Conservation (phyloP, 1,139 yeast species). For the Lizanozyma gosingica region DNA sequence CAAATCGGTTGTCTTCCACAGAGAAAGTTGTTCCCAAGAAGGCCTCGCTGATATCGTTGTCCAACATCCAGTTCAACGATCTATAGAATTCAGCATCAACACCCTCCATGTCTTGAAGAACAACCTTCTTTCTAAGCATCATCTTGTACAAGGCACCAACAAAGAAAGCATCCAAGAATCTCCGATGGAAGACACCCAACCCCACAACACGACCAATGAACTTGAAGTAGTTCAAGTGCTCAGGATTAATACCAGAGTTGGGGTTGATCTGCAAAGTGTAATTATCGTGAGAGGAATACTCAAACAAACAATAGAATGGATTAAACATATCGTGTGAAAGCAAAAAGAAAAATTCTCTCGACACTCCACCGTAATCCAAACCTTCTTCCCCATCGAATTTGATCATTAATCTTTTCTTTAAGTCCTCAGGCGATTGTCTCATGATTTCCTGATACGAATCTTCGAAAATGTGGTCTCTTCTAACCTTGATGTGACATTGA, state of each 20-base stretch:
- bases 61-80: constrained; percentile 91
- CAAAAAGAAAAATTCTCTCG: constrained; percentile 93
- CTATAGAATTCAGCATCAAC: constrained; percentile 95
- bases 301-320: constrained; percentile 94
- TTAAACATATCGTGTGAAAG: constrained; percentile 97
- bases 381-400: constrained; percentile 99
- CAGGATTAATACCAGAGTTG: constrained; percentile 96
- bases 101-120: constrained; percentile 96
- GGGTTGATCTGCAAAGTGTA: constrained; percentile 97
- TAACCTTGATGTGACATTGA: constrained; percentile 95
- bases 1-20: constrained; percentile 94
- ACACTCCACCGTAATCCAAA: constrained; percentile 97
- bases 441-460: constrained; percentile 96
- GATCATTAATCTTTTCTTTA: constrained; percentile 95
- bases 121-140: constrained; percentile 94
- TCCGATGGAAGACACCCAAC: constrained; percentile 93
- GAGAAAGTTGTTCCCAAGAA: constrained; percentile 83
- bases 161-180: constrained; percentile 95
- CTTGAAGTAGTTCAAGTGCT: constrained; percentile 94
- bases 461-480: constrained; percentile 94
- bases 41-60: constrained; percentile 78
- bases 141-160: constrained; percentile 96
- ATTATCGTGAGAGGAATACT: constrained; percentile 95
- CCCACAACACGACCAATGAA: constrained; percentile 98
- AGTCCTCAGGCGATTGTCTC: constrained; percentile 98